Percentiles rank a stretch among this genome's conserved stretches.
Evolutionary conservation across 345 rosid genomes (phyloP).

Genomic region (Moricandia moricandioides): DNA sequence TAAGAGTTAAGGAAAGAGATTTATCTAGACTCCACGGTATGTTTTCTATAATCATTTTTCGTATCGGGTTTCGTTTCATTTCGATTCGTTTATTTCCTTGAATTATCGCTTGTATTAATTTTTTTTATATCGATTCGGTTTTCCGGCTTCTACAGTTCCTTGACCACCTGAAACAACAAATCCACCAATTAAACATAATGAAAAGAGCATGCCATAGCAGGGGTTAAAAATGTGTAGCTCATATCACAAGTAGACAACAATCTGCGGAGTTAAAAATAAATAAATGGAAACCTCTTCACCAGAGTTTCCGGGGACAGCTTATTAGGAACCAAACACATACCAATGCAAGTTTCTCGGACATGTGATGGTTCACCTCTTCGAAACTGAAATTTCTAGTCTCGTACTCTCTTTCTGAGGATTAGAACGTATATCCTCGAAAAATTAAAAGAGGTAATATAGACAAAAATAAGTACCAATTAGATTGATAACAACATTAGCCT

Average conservation of each 20-base stretch:
- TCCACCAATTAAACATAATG: conserved; percentile 20
- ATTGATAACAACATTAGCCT: conserved; percentile 96
- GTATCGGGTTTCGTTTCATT: no score
- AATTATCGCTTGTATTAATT: no score
- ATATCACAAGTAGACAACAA: conserved; percentile 3
- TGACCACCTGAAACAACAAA: conserved; percentile 63
- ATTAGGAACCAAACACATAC: conserved; percentile 43
- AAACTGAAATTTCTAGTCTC: conserved; percentile 96
- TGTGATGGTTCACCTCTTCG: conserved; percentile 82
- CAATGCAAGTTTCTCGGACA: conserved; percentile 79
- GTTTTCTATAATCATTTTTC: no score
- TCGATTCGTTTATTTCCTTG: no score
- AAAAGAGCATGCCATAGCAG: conserved; percentile 15
- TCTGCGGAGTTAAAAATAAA: neutral
- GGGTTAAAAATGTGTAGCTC: neutral
- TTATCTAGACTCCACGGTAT: no score
- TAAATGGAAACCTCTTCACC: conserved; percentile 6
- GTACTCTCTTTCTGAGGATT: conserved; percentile 72
- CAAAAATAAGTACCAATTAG: conserved; percentile 60
- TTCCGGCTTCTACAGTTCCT: conserved; percentile 36
- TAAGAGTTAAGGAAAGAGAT: no score
- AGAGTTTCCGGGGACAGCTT: neutral
- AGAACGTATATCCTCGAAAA: conserved; percentile 8
- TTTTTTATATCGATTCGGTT: no score
- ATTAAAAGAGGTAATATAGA: conserved; percentile 20